Percentiles rank a stretch among this genome's conserved stretches.
Evolutionary conservation across 768 basidiomycete genomes (phyloP).

Genomic region (Mycena metata): DNA sequence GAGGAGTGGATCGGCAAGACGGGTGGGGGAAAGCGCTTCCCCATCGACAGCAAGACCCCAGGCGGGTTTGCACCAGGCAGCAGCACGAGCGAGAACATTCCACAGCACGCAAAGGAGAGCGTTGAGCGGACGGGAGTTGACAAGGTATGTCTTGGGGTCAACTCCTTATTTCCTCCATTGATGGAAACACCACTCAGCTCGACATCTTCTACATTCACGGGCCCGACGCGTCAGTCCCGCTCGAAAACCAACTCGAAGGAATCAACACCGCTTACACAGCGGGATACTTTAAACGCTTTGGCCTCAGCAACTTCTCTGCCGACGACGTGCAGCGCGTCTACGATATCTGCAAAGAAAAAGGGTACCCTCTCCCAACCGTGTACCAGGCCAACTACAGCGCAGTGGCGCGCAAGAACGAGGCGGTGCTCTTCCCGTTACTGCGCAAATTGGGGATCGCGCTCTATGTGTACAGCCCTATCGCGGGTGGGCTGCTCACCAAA

Average conservation of each 20-base stretch:
- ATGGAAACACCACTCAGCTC: too few species aligned
- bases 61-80: background rate
- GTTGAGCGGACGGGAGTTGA: too few species aligned
- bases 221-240: background rate
- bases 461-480: too few species aligned
- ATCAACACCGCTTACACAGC: slow-evolving; percentile 2
- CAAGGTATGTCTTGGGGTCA: background rate
- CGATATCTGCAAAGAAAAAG: too few species aligned
- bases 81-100: background rate
- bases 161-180: background rate
- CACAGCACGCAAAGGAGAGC: background rate
- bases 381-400: slow-evolving; percentile 9
- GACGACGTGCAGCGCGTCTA: background rate
- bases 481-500: background rate
- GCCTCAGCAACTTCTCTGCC: background rate
- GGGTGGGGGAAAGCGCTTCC: too few species aligned
- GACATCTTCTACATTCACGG: background rate
- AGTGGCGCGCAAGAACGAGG: background rate
- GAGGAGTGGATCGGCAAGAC: too few species aligned
- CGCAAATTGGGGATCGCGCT: slow-evolving; percentile 3
- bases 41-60: slow-evolving; percentile 1
- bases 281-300: background rate
- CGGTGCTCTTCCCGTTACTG: background rate
- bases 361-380: background rate
- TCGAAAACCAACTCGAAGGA: slow-evolving; percentile 1